phyloP scores from a whole-genome alignment of 192 early-diverging fungal species.

The Paraglomus brasilianum region DNA sequence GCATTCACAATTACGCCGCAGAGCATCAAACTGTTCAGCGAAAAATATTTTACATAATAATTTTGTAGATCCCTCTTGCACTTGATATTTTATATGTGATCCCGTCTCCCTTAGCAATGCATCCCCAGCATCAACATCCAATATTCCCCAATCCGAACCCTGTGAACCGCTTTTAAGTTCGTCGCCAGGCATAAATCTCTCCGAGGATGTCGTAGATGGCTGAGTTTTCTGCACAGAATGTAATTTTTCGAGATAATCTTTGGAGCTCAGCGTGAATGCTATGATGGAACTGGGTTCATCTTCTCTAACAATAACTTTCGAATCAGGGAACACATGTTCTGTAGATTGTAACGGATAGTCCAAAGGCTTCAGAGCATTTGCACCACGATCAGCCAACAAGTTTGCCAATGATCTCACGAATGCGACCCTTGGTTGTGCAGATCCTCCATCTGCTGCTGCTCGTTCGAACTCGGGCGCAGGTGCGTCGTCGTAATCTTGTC shows the following conservation, averaged over 20 bases:
- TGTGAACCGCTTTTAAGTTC: constrained; percentile 22
- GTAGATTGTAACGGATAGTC: constrained; percentile 77
- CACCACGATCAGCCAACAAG: constrained; percentile 69
- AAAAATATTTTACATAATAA: constrained; percentile 90
- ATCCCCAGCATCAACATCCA: constrained; percentile 53
- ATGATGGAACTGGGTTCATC: constrained; percentile 94
- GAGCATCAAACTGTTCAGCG: constrained; percentile 88
- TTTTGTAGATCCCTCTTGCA: constrained; percentile 71
- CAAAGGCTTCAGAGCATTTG: constrained; percentile 63
- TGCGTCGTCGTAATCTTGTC: constrained; percentile 14
- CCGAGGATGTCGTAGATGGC: constrained; percentile 32
- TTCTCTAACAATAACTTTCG: constrained; percentile 83
- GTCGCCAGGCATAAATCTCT: constrained; percentile 35
- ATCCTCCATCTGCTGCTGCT: too few species aligned
- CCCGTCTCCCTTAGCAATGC: constrained; percentile 65
- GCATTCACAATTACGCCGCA: constrained; percentile 81
- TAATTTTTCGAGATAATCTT: constrained; percentile 70
- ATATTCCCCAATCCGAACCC: constrained; percentile 26
- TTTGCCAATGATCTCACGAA: constrained; percentile 76
- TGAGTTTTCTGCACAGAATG: constrained; percentile 43
- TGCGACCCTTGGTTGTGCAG: constrained; percentile 36
- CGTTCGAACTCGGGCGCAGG: neutral
- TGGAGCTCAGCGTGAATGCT: constrained; percentile 78
- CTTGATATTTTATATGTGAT: constrained; percentile 75
- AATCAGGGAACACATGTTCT: constrained; percentile 88